phyloP scores from a whole-genome alignment of 257 asterid species.

The Lycium ferocissimum region DNA sequence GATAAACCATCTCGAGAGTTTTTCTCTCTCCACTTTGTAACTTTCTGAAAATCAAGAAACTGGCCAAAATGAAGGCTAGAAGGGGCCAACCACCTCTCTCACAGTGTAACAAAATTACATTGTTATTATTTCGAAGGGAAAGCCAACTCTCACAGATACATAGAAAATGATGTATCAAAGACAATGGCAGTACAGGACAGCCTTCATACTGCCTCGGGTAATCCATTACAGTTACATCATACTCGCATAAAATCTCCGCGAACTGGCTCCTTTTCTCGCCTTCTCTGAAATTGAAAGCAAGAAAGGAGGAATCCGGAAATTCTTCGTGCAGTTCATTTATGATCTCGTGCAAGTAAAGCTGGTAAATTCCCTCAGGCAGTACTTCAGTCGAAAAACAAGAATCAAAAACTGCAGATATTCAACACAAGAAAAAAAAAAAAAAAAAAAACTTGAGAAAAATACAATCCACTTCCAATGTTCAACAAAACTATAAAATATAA shows the following conservation, averaged over 20 bases:
- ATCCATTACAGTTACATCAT: constrained; percentile 91
- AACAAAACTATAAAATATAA: constrained; percentile 18
- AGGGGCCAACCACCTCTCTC: constrained; percentile 98
- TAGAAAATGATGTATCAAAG: constrained; percentile 88
- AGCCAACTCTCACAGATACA: constrained; percentile 97
- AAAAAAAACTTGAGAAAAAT: constrained; percentile 32
- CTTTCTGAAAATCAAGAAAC: constrained; percentile 88
- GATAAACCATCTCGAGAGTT: constrained; percentile 88
- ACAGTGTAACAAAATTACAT: constrained; percentile 89
- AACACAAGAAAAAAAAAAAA: constrained; percentile 36
- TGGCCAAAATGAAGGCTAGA: constrained; percentile 80
- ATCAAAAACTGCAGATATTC: constrained; percentile 81
- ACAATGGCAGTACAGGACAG: constrained; percentile 89
- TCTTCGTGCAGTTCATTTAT: constrained; percentile 86
- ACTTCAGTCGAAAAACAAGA: constrained; percentile 98
- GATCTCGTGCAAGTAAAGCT: constrained; percentile 89
- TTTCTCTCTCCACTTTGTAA: constrained; percentile 55
- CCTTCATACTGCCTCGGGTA: constrained; percentile 99
- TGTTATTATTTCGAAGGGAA: constrained; percentile 70
- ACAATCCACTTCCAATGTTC: constrained; percentile 21
- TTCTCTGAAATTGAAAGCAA: constrained; percentile 95
- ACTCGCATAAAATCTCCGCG: constrained; percentile 82
- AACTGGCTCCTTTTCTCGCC: constrained; percentile 92
- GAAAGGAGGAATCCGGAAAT: constrained; percentile 87
- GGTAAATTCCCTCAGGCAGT: constrained; percentile 85